A percentile compares a stretch with the other conserved stretches of the same genome.
phyloP scores from a whole-genome alignment of 257 asterid species.

The Parsonsia alboflavescens region DNA sequence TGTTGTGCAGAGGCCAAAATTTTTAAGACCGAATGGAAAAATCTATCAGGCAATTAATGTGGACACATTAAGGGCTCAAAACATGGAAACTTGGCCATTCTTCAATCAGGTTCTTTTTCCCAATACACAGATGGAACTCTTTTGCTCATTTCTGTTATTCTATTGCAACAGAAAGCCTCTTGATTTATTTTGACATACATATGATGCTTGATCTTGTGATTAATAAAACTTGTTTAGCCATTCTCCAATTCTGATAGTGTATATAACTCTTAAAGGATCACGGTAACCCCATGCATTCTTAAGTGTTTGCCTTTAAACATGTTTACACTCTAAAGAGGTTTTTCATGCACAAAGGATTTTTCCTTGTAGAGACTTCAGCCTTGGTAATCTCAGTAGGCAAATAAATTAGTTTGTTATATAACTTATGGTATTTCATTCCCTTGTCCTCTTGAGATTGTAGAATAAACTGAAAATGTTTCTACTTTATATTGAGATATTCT shows the following conservation, averaged over 20 bases:
- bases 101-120: conserved; percentile 50
- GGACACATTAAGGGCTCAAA: conserved; percentile 65
- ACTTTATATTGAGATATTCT: neutral
- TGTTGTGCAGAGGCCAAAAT: conserved; percentile 51
- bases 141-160: neutral
- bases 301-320: neutral
- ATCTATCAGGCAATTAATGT: conserved; percentile 62
- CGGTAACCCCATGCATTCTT: neutral
- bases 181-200: neutral
- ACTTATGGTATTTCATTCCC: neutral
- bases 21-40: conserved; percentile 53
- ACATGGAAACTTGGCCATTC: conserved; percentile 73
- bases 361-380: neutral
- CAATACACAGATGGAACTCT: conserved; percentile 1
- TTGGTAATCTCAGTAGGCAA: neutral
- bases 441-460: neutral
- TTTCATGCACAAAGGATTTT: neutral
- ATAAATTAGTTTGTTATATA: neutral
- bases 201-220: neutral
- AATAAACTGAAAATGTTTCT: neutral
- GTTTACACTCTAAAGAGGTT: neutral
- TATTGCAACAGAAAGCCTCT: neutral
- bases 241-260: neutral
- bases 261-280: neutral
- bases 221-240: neutral